Conservation (phyloP, 768 basidiomycete species). For the Tylopilus subfusipes region DNA sequence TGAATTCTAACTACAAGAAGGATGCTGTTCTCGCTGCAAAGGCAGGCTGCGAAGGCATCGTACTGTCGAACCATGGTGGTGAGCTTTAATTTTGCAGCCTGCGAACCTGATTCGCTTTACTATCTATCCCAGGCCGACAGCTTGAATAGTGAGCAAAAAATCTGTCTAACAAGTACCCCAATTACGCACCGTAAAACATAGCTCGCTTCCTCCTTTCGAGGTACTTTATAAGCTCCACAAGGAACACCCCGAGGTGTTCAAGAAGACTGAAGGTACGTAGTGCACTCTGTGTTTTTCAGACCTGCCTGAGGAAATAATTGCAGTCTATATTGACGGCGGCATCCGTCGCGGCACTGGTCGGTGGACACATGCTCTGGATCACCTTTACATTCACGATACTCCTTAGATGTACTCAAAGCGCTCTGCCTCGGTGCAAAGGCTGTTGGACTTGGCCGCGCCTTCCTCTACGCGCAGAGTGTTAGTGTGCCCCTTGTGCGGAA, state of each 20-base stretch:
- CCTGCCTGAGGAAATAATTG: slow-evolving; percentile 2
- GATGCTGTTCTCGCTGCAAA: slow-evolving; percentile 85
- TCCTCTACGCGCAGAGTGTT: slow-evolving; percentile 85
- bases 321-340: slow-evolving; percentile 84
- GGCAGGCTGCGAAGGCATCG: slow-evolving; percentile 81
- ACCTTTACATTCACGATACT: neutral
- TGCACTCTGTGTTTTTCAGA: neutral
- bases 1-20: slow-evolving; percentile 35
- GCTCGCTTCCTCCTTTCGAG: slow-evolving; percentile 75
- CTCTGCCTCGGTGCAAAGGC: slow-evolving; percentile 84
- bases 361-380: slow-evolving; percentile 9
- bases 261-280: slow-evolving; percentile 59
- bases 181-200: slow-evolving; percentile 28
- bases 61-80: slow-evolving; percentile 92
- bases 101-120: neutral
- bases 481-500: slow-evolving; percentile 17
- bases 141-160: slow-evolving; percentile 62
- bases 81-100: slow-evolving; percentile 8
- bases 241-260: slow-evolving; percentile 72
- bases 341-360: slow-evolving; percentile 73
- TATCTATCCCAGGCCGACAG: slow-evolving; percentile 52
- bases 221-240: slow-evolving; percentile 70
- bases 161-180: neutral
- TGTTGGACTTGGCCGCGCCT: slow-evolving; percentile 81
- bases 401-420: slow-evolving; percentile 79